Base-by-base conservation (phyloP, 495 filamentous ascomycete genomes). In the Achaetomiella virescens region DNA sequence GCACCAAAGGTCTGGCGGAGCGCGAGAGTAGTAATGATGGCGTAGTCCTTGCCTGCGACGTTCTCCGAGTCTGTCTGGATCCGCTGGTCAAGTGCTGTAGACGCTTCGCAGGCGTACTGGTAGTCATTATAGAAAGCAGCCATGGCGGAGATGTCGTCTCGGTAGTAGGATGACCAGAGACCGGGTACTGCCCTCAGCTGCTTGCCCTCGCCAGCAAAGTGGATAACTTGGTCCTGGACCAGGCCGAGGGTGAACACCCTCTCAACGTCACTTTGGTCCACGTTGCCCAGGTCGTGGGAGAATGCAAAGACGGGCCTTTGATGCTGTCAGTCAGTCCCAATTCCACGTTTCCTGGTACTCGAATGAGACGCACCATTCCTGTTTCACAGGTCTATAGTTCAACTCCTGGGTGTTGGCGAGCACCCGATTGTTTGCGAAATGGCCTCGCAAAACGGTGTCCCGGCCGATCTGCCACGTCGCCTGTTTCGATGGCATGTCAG, bases 1-100 rank as follows among this genome's bases (percentile, higher is more conserved):
- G 86, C 91, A 2, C 89, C 92, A 74, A 96, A 84, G 3, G 89
- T 84, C 67, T 97, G 92, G 10, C 92, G 85, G 3, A 91, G 88
- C 24, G 84, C 82, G 21, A 97, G 84, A 0, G 87, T 86, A 11
- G 91, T 88, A 48, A 97, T 87, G 57, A 90, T 85, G 21, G 85
- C 80, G 66, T 95, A 96, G 64, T 90, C 80, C 36, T 81, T 68
- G 2, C 81, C 81, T 12, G 80, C 87, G 5, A 78, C 84, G 1
- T 76, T 70, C 24, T 80, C 74, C 0, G 91, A 91, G 71, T 96
- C 90, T 31, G 73, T 64, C 11, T 84, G 79, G 21, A 96, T 71
- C 52, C 86, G 79, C 9, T 78, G 61, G 20, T 91, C 89, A 57
- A 91, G 87, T 27, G 83, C 81, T 8, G 71, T 70, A 11, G 82